Base-by-base conservation (phyloP, 257 asterid species). In the Jasminum sambac region DNA sequence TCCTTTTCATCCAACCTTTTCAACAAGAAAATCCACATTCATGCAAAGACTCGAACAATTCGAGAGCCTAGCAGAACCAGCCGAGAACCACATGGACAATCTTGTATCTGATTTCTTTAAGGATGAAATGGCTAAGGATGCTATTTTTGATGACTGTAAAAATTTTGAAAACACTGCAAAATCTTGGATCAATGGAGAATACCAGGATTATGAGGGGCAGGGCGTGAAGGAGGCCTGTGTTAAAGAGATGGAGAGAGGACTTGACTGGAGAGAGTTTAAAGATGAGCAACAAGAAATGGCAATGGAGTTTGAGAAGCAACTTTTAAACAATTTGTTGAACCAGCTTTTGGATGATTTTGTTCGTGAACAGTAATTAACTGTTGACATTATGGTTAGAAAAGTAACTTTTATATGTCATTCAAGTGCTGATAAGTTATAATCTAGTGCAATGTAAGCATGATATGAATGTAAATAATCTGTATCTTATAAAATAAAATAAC, bases 191-290 rank as follows among this genome's bases (percentile, higher is more conserved):
- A 73, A 77, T 40, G 89, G 80, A 11, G 80, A 74, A 38, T 58
- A 36, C n/a, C 74, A 68, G 2, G 84, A 89, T 25, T 84, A 91
- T 92, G 94, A 77, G 65, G 46, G 59, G 64, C 71, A 76, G 75
- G 80, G 76, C 23, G 79, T 77, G 19, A 86, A 82, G 52, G 84
- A 63, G 42, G 79, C 81, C 5, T 85, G 73, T 73, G 75, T 87
- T 41, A 72, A 64, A 68, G 98, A 86, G 10, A 84, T 89, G 87
- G 96, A 89, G 72, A 82, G 62, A 66, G 90, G 79, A 40, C 61
- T 79, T n/a, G 73, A 72, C 44, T 87, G 96, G 96, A 75, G 74
- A 70, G 77, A 73, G 23, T 85, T 80, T 59, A 63, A 71, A 11
- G 83, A 82, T 64, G 96, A 88, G 41, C 73, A 73, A 66, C 76